Percentiles rank a stretch among this genome's conserved stretches.
Evolutionary conservation across 2,329 filamentous ascomycete species (phyloP).

Genomic region (Cladophialophora yegresii): DNA sequence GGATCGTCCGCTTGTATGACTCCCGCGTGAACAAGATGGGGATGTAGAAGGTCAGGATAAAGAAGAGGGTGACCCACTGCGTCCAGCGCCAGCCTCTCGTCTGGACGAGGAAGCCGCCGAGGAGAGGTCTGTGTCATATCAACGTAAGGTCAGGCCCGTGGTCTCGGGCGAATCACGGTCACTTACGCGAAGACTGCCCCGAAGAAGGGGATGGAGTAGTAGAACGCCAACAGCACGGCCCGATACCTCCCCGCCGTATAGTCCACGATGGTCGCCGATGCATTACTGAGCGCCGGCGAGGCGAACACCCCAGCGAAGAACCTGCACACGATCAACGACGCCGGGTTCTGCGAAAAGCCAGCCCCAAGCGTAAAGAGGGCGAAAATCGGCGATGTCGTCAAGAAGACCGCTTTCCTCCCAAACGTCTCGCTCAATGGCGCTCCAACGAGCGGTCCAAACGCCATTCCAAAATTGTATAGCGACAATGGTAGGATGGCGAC

Average conservation of each 20-base stretch:
- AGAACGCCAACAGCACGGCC: slow-evolving; percentile 32
- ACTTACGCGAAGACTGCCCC: slow-evolving; percentile 34
- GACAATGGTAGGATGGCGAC: slow-evolving; percentile 42
- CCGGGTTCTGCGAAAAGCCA: slow-evolving; percentile 31
- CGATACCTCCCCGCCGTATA: slow-evolving; percentile 32
- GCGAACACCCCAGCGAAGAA: slow-evolving; percentile 38
- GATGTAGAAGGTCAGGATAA: slow-evolving; percentile 39
- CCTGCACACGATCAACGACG: slow-evolving; percentile 35
- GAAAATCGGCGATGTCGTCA: slow-evolving; percentile 42
- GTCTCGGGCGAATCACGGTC: not conserved
- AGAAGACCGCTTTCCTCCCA: slow-evolving; percentile 43
- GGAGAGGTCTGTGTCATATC: slow-evolving; percentile 34
- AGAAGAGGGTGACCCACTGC: slow-evolving; percentile 41
- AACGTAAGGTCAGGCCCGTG: slow-evolving; percentile 4
- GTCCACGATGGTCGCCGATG: slow-evolving; percentile 38
- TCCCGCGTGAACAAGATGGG: slow-evolving; percentile 40
- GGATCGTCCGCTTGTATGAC: slow-evolving; percentile 39
- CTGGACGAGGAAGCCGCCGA: slow-evolving; percentile 64
- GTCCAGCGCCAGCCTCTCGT: slow-evolving; percentile 49
- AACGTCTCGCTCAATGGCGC: slow-evolving; percentile 44
- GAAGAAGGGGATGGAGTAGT: slow-evolving; percentile 35
- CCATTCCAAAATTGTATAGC: slow-evolving; percentile 44
- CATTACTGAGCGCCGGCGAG: slow-evolving; percentile 36
- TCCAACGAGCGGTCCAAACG: slow-evolving; percentile 42
- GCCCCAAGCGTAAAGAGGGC: slow-evolving; percentile 40